Conservation (phyloP, 2,329 filamentous ascomycete genomes). For the Ophiocordyceps camponoti-saundersi region DNA sequence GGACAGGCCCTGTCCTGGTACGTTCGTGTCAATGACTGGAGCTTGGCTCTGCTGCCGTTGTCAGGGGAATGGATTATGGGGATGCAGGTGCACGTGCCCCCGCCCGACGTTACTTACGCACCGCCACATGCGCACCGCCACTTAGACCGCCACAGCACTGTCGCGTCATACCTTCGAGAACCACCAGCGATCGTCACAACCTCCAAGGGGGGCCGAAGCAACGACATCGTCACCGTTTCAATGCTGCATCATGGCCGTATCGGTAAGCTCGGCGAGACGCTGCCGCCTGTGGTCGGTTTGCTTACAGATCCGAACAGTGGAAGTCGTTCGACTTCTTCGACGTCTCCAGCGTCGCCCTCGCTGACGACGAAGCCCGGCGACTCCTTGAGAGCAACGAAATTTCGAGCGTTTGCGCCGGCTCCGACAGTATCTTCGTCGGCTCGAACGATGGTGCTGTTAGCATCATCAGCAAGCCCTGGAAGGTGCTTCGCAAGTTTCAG, state of each 20-base stretch:
- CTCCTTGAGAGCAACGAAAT: conserved; percentile 73
- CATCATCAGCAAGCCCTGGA: conserved; percentile 77
- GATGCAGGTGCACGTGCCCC: too few relatives aligned
- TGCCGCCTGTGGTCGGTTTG: not conserved
- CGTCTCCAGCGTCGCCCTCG: conserved; percentile 65
- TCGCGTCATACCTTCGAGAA: not conserved
- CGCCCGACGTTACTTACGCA: too few relatives aligned
- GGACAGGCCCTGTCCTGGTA: too few relatives aligned
- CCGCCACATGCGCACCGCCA: not conserved
- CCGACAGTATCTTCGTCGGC: conserved; percentile 78
- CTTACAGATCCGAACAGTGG: conserved; percentile 43
- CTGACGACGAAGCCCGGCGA: conserved; percentile 60
- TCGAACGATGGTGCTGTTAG: conserved; percentile 73
- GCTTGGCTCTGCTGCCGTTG: too few relatives aligned
- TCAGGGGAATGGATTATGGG: too few relatives aligned
- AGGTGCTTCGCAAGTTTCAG: conserved; percentile 69
- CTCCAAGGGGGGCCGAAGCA: not conserved
- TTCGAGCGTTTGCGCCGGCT: conserved; percentile 70
- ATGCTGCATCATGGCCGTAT: conserved; percentile 10
- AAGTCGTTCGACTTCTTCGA: conserved; percentile 99
- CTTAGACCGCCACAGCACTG: not conserved
- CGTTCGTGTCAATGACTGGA: too few relatives aligned
- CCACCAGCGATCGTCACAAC: not conserved
- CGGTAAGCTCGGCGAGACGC: conserved; percentile 3
- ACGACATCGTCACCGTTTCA: conserved; percentile 1